Conservation (phyloP, 768 basidiomycete species). For the Xerocomellus amylosporus region DNA sequence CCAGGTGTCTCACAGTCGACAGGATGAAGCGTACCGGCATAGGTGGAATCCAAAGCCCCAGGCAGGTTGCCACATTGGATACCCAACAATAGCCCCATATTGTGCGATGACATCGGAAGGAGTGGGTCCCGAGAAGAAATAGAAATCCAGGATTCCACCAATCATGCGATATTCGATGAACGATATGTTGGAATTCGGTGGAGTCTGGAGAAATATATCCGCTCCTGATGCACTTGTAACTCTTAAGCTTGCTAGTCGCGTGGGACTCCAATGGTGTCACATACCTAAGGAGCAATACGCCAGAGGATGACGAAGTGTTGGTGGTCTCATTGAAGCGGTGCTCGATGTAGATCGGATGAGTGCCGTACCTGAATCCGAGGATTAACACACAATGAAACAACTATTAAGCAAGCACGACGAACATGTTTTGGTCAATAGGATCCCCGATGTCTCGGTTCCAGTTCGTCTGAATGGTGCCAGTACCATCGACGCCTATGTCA, state of each 20-base stretch:
- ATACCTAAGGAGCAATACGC: constrained; percentile 69
- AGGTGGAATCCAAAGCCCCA: constrained; percentile 81
- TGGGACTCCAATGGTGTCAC: constrained; percentile 1
- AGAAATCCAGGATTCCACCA: constrained; percentile 73
- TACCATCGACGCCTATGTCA: constrained; percentile 46
- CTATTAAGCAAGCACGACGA: constrained; percentile 4
- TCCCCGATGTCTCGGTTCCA: constrained; percentile 63
- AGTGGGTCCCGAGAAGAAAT: constrained; percentile 62
- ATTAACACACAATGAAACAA: background rate
- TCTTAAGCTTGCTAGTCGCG: constrained; percentile 2
- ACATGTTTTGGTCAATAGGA: constrained; percentile 66
- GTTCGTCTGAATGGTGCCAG: constrained; percentile 59
- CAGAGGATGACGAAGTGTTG: constrained; percentile 57
- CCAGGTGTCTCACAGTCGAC: background rate
- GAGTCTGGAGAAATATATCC: constrained; percentile 65
- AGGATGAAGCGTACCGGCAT: constrained; percentile 42
- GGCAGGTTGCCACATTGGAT: constrained; percentile 64
- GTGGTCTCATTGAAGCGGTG: constrained; percentile 56
- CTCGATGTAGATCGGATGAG: constrained; percentile 67
- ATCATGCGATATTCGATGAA: constrained; percentile 69
- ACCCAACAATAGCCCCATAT: constrained; percentile 60
- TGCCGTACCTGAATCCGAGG: constrained; percentile 50
- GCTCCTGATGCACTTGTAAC: constrained; percentile 55
- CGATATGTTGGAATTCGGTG: constrained; percentile 49
- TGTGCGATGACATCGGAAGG: constrained; percentile 60